These are phyloP conservation scores for Talaromyces sp. DNA, from an alignment of 2,329 filamentous ascomycete genomes.

Conservation along the genomic window DNA sequence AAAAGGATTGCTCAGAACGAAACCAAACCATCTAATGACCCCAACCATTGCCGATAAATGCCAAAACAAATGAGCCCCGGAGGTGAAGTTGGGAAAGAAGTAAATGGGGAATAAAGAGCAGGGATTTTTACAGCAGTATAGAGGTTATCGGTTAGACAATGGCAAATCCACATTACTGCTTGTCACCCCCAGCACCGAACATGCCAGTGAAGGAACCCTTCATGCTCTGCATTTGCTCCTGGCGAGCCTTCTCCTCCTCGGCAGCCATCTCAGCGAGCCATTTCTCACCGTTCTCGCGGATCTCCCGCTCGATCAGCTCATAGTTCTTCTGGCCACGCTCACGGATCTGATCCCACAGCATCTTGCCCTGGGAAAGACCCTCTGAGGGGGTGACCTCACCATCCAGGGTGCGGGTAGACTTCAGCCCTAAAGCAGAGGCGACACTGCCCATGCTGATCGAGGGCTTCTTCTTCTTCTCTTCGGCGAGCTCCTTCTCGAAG, in stretches of 20 bases:
- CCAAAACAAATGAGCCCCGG: conserved; percentile 23
- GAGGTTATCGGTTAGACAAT: background rate
- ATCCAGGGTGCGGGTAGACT: conserved; percentile 63
- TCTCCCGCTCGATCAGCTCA: conserved; percentile 84
- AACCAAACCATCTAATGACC: conserved; percentile 33
- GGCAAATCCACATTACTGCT: conserved; percentile 24
- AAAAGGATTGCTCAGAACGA: conserved; percentile 29
- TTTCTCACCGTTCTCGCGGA: conserved; percentile 88
- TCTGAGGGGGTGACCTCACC: conserved; percentile 73
- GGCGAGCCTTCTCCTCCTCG: conserved; percentile 83
- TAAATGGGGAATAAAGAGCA: conserved; percentile 8
- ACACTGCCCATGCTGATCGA: conserved; percentile 67
- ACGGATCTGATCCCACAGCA: conserved; percentile 91
- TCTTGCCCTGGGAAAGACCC: conserved; percentile 88
- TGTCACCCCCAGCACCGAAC: conserved; percentile 46
- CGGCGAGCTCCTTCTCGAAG: conserved; percentile 76
- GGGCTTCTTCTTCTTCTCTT: conserved; percentile 66
- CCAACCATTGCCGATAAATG: conserved; percentile 28
- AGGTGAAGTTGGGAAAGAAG: conserved; percentile 20
- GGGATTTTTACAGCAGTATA: background rate
- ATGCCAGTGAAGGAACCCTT: conserved; percentile 71
- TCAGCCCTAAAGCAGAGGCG: conserved; percentile 75
- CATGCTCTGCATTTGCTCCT: conserved; percentile 91
- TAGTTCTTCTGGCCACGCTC: conserved; percentile 92
- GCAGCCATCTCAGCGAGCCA: conserved; percentile 94